These are phyloP conservation scores for Tetracladium setigerum DNA, from an alignment of 495 filamentous ascomycete species.

Conservation along the genomic window DNA sequence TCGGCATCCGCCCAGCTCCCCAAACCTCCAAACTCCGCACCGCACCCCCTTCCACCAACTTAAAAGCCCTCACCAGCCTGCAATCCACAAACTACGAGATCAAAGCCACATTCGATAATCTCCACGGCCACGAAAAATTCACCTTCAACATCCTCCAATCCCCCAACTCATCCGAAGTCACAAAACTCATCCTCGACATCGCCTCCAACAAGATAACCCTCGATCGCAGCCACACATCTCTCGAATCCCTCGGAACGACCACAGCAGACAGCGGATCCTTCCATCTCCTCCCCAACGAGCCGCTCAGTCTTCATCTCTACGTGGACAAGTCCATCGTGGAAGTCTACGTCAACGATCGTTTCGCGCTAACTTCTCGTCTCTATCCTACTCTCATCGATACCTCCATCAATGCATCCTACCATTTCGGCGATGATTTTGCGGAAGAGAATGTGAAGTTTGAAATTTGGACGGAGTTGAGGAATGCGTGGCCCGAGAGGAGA, in stretches of 20 bases:
- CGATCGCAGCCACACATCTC: conserved; percentile 21
- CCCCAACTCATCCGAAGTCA: conserved; percentile 16
- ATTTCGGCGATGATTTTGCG: conserved; percentile 12
- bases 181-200: conserved; percentile 26
- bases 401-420: conserved; percentile 7
- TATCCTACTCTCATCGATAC: conserved; percentile 12
- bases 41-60: conserved; percentile 15
- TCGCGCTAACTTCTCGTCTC: conserved; percentile 21
- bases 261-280: conserved; percentile 18
- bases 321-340: conserved; percentile 34
- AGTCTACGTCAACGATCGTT: conserved; percentile 34
- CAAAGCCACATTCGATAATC: conserved; percentile 21
- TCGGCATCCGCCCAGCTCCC: conserved; percentile 18
- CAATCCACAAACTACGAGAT: conserved; percentile 15
- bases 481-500: conserved; percentile 9
- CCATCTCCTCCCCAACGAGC: conserved; percentile 26
- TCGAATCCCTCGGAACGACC: conserved; percentile 20
- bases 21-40: conserved; percentile 14
- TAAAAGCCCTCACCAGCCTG: conserved; percentile 15
- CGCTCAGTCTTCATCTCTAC: conserved; percentile 27
- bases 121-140: conserved; percentile 18
- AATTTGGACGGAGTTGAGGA: conserved; percentile 12
- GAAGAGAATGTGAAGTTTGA: conserved; percentile 7
- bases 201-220: conserved; percentile 19
- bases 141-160: conserved; percentile 14